Evolutionary conservation across 1,284 basidiomycete genomes (phyloP).

Genomic region (Paramarasmius palmivorus): DNA sequence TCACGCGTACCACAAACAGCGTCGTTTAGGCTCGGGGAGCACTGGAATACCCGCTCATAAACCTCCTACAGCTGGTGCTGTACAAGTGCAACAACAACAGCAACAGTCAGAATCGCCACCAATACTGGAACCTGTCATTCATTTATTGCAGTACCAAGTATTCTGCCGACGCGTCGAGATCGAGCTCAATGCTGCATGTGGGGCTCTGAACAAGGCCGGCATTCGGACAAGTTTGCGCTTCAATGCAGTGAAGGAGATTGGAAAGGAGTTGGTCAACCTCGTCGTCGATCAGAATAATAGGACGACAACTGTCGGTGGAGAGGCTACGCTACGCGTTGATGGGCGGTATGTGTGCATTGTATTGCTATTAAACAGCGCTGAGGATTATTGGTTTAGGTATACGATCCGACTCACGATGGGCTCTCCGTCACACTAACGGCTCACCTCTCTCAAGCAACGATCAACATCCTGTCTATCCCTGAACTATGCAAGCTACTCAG

Average conservation of each 20-base stretch:
- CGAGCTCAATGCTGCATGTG: slow-evolving; percentile 54
- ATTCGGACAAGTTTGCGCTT: slow-evolving; percentile 61
- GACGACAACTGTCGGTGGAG: slow-evolving; percentile 52
- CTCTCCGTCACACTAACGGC: slow-evolving; percentile 72
- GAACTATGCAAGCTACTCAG: slow-evolving; percentile 73
- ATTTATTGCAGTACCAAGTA: slow-evolving; percentile 72
- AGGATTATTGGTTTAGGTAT: slow-evolving; percentile 45
- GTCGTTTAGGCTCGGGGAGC: slow-evolving; percentile 38
- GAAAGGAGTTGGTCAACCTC: slow-evolving; percentile 52
- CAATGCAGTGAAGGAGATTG: slow-evolving; percentile 65
- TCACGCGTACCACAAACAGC: slow-evolving; percentile 52
- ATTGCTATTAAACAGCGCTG: not conserved
- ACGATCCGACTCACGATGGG: slow-evolving; percentile 71
- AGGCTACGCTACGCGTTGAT: slow-evolving; percentile 68
- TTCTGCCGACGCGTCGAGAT: slow-evolving; percentile 63
- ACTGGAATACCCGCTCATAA: too few species aligned
- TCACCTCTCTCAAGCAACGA: slow-evolving; percentile 74
- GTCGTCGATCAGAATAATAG: slow-evolving; percentile 36
- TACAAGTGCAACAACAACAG: slow-evolving; percentile 13
- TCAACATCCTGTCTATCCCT: slow-evolving; percentile 68
- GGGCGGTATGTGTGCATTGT: slow-evolving; percentile 46
- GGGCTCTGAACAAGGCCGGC: slow-evolving; percentile 51
- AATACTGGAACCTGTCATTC: slow-evolving; percentile 71
- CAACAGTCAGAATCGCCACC: slow-evolving; percentile 25
- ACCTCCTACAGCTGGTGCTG: too few species aligned